Percentiles rank a stretch among this genome's conserved stretches.
phyloP scores from a whole-genome alignment of 106 monocot genomes.

The Acanthochlamys bracteata region DNA sequence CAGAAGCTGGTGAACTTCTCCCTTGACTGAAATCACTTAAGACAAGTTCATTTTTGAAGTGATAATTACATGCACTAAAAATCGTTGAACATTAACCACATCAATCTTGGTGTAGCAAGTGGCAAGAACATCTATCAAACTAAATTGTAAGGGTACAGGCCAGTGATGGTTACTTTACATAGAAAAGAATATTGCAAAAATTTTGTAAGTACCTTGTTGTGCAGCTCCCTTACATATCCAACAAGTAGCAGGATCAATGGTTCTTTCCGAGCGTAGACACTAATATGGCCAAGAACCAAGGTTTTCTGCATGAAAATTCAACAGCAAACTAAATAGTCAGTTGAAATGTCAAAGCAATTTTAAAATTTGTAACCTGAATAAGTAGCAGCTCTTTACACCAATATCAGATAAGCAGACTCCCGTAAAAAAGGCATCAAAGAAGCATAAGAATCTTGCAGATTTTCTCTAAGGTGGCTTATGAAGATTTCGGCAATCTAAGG shows the following conservation, averaged over 20 bases:
- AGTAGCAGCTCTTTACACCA: neutral
- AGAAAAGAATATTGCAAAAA: neutral
- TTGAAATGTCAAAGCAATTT: neutral
- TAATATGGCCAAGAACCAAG: conserved; percentile 14
- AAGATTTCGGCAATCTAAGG: too few relatives aligned
- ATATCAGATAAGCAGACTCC: neutral
- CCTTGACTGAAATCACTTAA: neutral
- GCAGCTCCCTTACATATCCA: conserved; percentile 47
- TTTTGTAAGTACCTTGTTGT: conserved; percentile 48
- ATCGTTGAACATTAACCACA: neutral
- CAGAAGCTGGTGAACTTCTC: neutral
- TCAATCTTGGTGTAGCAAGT: too few relatives aligned
- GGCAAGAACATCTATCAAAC: too few relatives aligned
- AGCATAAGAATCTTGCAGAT: neutral
- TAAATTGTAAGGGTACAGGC: neutral
- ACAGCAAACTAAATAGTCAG: too few relatives aligned
- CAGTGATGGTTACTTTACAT: neutral
- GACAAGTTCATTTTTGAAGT: neutral
- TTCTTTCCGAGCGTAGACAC: conserved; percentile 11
- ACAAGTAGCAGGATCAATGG: conserved; percentile 29
- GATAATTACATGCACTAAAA: neutral
- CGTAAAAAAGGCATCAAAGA: neutral
- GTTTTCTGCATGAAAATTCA: conserved; percentile 30
- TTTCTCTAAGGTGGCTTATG: too few relatives aligned
- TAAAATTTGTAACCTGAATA: neutral